These are phyloP conservation scores for Pelargonium fulgidum DNA, from an alignment of 441 rosid species.

Conservation along the genomic window DNA sequence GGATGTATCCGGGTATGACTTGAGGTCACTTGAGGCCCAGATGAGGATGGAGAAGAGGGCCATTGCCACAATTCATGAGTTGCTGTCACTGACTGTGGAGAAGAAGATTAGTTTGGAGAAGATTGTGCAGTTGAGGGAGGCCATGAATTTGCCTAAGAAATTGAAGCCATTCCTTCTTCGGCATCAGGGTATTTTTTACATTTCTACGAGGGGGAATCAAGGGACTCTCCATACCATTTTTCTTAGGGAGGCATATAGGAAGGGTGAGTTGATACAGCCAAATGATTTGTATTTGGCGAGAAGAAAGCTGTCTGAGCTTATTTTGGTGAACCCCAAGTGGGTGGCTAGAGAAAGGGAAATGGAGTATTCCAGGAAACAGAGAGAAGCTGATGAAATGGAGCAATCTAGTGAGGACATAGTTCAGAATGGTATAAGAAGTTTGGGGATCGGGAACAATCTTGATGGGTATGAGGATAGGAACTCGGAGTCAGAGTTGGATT, in stretches of 20 bases:
- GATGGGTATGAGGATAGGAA: constrained; percentile 17
- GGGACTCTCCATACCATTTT: constrained; percentile 74
- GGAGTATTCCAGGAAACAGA: constrained; percentile 43
- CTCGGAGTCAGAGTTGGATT: constrained; percentile 26
- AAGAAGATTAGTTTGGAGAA: constrained; percentile 86
- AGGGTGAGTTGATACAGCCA: constrained; percentile 50
- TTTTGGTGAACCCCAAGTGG: constrained; percentile 66
- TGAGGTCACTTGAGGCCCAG: constrained; percentile 37
- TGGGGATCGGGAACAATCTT: constrained; percentile 13
- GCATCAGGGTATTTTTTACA: constrained; percentile 76
- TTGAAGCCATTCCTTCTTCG: constrained; percentile 76
- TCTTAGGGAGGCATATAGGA: constrained; percentile 77
- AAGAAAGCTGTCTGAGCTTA: constrained; percentile 72
- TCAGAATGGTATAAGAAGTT: constrained; percentile 21
- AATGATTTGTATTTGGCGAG: constrained; percentile 74
- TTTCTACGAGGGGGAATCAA: constrained; percentile 79
- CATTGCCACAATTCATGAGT: constrained; percentile 66
- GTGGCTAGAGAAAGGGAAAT: constrained; percentile 55
- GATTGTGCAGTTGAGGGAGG: constrained; percentile 75
- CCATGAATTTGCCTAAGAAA: constrained; percentile 65
- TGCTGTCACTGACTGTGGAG: constrained; percentile 73
- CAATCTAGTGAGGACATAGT: constrained; percentile 22
- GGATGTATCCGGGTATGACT: constrained; percentile 61
- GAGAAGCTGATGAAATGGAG: constrained; percentile 36
- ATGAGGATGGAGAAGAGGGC: constrained; percentile 60